phyloP scores from a whole-genome alignment of 345 rosid genomes.

The Hibiscus syriacus region DNA sequence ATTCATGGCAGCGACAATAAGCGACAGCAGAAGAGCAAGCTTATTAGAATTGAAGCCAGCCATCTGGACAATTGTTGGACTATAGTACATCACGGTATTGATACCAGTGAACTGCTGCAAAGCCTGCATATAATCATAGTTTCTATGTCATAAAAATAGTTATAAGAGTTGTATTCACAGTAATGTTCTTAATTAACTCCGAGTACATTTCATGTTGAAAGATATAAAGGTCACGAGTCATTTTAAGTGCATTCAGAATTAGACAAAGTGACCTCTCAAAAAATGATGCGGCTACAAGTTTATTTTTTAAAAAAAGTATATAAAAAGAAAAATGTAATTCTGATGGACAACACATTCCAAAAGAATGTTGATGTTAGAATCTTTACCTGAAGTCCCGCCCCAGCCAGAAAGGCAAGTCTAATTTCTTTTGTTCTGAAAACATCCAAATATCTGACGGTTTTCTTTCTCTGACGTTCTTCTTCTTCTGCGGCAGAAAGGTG shows the following conservation, averaged over 20 bases:
- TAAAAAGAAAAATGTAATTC: background rate
- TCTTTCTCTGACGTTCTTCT: constrained; percentile 52
- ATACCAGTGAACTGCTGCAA: constrained; percentile 96
- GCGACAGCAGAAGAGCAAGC: constrained; percentile 75
- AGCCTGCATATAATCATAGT: constrained; percentile 68
- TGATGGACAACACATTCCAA: background rate
- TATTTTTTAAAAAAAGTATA: background rate
- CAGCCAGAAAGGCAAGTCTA: too few relatives aligned
- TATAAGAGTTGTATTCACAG: too few relatives aligned
- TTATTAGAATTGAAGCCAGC: constrained; percentile 86
- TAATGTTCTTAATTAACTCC: background rate
- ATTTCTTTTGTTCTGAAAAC: too few relatives aligned
- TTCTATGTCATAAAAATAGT: too few relatives aligned
- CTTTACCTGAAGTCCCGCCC: constrained; percentile 96
- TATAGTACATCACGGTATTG: too few relatives aligned
- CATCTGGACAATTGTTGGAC: too few relatives aligned
- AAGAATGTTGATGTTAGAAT: background rate
- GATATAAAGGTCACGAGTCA: background rate
- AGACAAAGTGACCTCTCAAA: background rate
- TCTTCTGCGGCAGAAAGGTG: constrained; percentile 57
- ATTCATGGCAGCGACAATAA: constrained; percentile 64
- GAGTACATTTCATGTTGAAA: background rate
- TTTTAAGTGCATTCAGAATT: background rate
- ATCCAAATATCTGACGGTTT: constrained; percentile 46
- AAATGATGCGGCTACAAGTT: too few relatives aligned